These are phyloP conservation scores for Apophysomyces elegans DNA, from an alignment of 371 early-diverging fungal genomes.

Conservation along the genomic window DNA sequence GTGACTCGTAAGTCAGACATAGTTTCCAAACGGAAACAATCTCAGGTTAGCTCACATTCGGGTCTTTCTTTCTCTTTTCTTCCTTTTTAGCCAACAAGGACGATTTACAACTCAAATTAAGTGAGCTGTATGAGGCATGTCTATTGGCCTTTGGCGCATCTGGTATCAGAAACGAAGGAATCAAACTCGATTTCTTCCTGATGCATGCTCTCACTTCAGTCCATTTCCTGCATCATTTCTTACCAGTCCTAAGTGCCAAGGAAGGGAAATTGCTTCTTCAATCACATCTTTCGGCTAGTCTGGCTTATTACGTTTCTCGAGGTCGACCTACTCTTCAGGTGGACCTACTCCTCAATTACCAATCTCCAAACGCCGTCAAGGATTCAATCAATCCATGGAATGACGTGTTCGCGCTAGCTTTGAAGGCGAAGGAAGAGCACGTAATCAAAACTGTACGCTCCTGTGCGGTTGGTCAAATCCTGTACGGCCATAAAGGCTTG, in stretches of 20 bases:
- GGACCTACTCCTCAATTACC: conserved; percentile 38
- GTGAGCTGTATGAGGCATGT: conserved; percentile 36
- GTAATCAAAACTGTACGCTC: conserved; percentile 57
- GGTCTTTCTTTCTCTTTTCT: too few relatives aligned
- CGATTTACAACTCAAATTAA: conserved; percentile 37
- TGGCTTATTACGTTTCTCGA: conserved; percentile 41
- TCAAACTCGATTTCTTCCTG: conserved; percentile 49
- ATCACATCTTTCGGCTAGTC: conserved; percentile 37
- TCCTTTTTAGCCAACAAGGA: conserved; percentile 23
- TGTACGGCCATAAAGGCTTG: conserved; percentile 35
- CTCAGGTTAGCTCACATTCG: neutral
- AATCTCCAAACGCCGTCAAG: conserved; percentile 11
- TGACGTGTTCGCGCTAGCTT: conserved; percentile 42
- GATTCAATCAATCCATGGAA: conserved; percentile 52
- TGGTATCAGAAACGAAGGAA: conserved; percentile 32
- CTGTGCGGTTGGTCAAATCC: conserved; percentile 44
- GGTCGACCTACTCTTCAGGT: conserved; percentile 50
- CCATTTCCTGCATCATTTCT: conserved; percentile 50
- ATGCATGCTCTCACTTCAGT: conserved; percentile 62
- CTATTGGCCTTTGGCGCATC: conserved; percentile 33
- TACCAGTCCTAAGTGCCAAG: conserved; percentile 32
- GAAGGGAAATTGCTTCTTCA: conserved; percentile 45
- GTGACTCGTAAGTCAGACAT: conserved; percentile 24
- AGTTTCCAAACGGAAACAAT: neutral
- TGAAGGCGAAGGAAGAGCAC: conserved; percentile 56